Percentiles rank a stretch among this genome's conserved stretches.
These are phyloP conservation scores for Arthrinium phaeospermum DNA, from an alignment of 2,329 filamentous ascomycete species.

Conservation along the genomic window DNA sequence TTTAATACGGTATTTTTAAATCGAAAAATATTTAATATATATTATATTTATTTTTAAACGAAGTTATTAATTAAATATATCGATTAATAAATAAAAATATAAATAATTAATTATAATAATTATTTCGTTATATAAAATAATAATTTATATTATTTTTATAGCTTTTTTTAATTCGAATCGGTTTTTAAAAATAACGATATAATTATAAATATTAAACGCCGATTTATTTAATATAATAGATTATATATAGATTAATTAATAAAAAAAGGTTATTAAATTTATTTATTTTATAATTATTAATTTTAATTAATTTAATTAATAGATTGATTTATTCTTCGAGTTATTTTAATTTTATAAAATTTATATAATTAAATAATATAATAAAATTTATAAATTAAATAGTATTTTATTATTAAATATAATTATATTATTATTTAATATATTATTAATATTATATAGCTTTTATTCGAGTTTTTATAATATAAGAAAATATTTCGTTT, in stretches of 20 bases:
- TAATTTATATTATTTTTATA: background rate
- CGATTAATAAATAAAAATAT: background rate
- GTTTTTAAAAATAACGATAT: background rate
- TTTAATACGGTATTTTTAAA: background rate
- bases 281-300: background rate
- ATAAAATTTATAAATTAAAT: background rate
- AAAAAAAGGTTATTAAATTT: background rate
- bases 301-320: background rate
- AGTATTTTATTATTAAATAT: background rate
- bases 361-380: background rate
- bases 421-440: background rate
- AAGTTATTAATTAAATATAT: background rate
- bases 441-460: background rate
- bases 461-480: background rate
- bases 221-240: background rate
- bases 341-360: background rate
- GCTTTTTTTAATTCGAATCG: background rate
- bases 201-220: background rate
- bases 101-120: background rate
- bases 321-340: background rate
- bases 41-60: background rate
- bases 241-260: background rate
- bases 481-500: background rate
- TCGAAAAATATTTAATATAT: background rate
- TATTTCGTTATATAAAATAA: background rate